Evolutionary conservation across 257 asterid species (phyloP).

Genomic region (Craterostigma plantagineum): DNA sequence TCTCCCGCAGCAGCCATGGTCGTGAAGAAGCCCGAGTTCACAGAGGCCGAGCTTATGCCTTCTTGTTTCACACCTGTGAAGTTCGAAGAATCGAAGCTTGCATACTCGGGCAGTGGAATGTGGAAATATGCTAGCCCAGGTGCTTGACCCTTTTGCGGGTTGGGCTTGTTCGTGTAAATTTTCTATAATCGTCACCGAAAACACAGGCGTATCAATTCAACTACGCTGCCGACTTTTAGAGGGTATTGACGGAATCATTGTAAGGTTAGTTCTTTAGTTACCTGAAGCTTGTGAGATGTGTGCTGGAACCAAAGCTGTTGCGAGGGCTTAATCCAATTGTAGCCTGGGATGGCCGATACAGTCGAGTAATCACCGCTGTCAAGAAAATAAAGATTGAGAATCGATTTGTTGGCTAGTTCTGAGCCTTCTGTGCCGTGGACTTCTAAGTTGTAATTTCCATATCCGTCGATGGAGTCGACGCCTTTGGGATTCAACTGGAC

Average conservation of each 20-base stretch:
- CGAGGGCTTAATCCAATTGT: conserved; percentile 84
- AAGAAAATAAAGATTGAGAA: conserved; percentile 69
- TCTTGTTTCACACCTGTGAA: conserved; percentile 67
- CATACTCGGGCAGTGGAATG: conserved; percentile 82
- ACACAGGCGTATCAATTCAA: too few species aligned
- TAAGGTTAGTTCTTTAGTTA: conserved; percentile 8
- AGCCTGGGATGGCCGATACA: conserved; percentile 67
- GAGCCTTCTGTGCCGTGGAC: conserved; percentile 56
- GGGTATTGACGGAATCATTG: neutral
- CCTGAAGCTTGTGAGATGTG: conserved; percentile 57
- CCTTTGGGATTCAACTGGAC: conserved; percentile 52
- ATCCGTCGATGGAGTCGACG: conserved; percentile 50
- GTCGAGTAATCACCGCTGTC: conserved; percentile 92
- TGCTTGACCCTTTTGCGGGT: conserved; percentile 43
- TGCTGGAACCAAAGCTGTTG: conserved; percentile 81
- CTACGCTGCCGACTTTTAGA: neutral
- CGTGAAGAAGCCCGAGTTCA: conserved; percentile 81
- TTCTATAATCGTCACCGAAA: conserved; percentile 15
- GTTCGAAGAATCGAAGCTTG: conserved; percentile 65
- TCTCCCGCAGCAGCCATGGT: conserved; percentile 79
- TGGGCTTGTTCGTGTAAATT: conserved; percentile 38
- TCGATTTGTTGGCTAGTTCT: conserved; percentile 39
- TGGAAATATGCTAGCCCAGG: conserved; percentile 90
- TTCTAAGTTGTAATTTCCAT: conserved; percentile 78
- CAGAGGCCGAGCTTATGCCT: conserved; percentile 72